Base-by-base conservation (phyloP, 1,284 basidiomycete genomes). In the Rhodotorula sp. region DNA sequence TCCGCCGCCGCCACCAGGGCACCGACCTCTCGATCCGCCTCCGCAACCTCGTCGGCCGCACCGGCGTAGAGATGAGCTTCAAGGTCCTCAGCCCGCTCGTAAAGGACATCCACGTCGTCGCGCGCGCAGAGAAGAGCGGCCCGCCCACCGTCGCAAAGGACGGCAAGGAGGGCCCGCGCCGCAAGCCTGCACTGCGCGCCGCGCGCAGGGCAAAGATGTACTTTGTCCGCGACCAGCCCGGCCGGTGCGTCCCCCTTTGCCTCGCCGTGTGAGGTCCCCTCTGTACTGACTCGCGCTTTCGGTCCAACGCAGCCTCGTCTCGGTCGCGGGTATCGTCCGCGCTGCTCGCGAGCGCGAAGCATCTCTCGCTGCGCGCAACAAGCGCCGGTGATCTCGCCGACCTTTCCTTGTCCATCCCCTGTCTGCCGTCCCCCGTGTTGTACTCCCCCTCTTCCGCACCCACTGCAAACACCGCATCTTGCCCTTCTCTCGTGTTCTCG, bases 51-150 rank as follows among this genome's bases (percentile, higher is more conserved):
- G 86, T 97, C 69, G 90, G 92, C 78, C 86, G 91, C 75, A 91
- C 90, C 16, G 93, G 93, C 23, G 89, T 95, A 50, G 93, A 97
- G 84, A 90, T 92, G 89, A 90, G 89, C 79, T 91, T 92, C 83
- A 92, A 89, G 80, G 87, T 90, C 72, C 88, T 87, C 80, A 90
- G 89, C 64, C 93, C 94, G 45, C 87, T 91, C 80, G 80, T 97
- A 81, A 93, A 92, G 85, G 88, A 90, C 69, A 90, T 97, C 81
- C 89, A 88, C 82, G 84, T 96, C 66, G 75, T 77, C 17, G 41
- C 44, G 13, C 50, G 73, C 10, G 75, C 76, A 7, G 65, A 67
- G 64, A 72, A 46, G 64, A 72, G 68, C 45, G 74, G 74, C 4
- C 65, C 71, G 27, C n/a, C 66, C 23, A 52, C 68, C 45, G 19